Conservation (phyloP, 371 early-diverging fungal species). For the Umbelopsis sp. region DNA sequence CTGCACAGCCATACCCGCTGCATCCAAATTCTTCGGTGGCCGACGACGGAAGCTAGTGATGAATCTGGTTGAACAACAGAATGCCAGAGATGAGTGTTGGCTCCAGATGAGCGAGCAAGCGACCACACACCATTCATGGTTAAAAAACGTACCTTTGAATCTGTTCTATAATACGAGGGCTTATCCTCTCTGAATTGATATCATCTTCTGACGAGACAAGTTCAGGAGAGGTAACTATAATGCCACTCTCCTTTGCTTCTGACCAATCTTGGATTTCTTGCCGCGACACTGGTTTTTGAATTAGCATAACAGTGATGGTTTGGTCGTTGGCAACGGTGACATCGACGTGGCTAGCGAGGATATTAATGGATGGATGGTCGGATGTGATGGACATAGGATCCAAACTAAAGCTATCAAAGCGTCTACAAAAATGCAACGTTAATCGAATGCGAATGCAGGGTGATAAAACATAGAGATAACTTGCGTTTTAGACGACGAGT, state of each 20-base stretch:
- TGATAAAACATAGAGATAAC: not conserved
- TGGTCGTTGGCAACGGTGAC: conserved; percentile 33
- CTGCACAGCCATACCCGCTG: conserved; percentile 26
- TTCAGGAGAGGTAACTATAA: not conserved
- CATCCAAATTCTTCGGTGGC: conserved; percentile 33
- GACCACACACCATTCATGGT: not conserved
- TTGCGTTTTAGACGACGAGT: conserved; percentile 30
- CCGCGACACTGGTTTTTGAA: conserved; percentile 49
- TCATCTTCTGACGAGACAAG: not conserved
- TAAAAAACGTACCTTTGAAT: conserved; percentile 13
- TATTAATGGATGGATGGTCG: conserved; percentile 44
- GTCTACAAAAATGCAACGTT: conserved; percentile 1
- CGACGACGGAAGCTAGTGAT: conserved; percentile 36
- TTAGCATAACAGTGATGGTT: conserved; percentile 39
- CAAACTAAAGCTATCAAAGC: conserved; percentile 31
- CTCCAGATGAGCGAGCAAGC: not conserved
- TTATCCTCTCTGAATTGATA: not conserved
- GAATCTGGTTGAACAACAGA: conserved; percentile 25
- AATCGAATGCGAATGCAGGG: not conserved
- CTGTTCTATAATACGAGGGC: conserved; percentile 10
- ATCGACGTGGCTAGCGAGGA: conserved; percentile 53
- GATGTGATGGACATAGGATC: conserved; percentile 34
- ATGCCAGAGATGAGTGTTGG: not conserved
- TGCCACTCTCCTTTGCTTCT: conserved; percentile 12
- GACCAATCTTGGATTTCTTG: conserved; percentile 44